A percentile compares a stretch with the other conserved stretches of the same genome.
Conservation (phyloP, 495 filamentous ascomycete genomes). For the Aspergillus nanangensis region DNA sequence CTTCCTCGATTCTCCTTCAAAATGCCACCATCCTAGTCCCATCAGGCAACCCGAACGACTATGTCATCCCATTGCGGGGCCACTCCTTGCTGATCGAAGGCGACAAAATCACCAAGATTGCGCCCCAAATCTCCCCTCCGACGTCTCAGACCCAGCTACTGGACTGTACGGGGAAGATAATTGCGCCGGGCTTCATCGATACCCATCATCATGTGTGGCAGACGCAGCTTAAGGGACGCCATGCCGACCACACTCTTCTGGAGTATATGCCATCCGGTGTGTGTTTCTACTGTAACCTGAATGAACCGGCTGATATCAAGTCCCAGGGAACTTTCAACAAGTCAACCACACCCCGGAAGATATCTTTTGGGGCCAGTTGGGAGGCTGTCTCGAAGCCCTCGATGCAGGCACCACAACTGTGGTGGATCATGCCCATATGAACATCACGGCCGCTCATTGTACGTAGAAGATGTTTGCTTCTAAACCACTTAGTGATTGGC, state of each 20-base stretch:
- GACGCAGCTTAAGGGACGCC: conserved; percentile 40
- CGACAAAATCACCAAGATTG: conserved; percentile 23
- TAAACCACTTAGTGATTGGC: background rate
- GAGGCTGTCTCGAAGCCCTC: conserved; percentile 47
- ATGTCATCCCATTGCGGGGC: conserved; percentile 11
- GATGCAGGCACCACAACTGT: conserved; percentile 55
- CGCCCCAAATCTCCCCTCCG: conserved; percentile 10
- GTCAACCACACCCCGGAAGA: conserved; percentile 41
- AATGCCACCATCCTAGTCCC: conserved; percentile 23
- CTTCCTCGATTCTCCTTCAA: conserved; percentile 14
- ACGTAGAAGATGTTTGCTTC: conserved; percentile 3
- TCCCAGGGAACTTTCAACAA: conserved; percentile 24
- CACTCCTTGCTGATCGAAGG: conserved; percentile 26
- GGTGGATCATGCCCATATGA: conserved; percentile 53
- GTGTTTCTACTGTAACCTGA: background rate
- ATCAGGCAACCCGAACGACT: conserved; percentile 11
- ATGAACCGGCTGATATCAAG: background rate
- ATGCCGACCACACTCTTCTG: conserved; percentile 33
- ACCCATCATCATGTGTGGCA: conserved; percentile 60
- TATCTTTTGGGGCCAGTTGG: conserved; percentile 50
- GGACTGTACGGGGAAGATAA: conserved; percentile 50
- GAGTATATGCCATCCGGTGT: conserved; percentile 37
- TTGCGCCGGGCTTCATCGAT: conserved; percentile 56
- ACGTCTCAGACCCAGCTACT: conserved; percentile 29
- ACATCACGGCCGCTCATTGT: conserved; percentile 36